Base-by-base conservation (phyloP, 2,329 filamentous ascomycete species). In the Didymella sp. region DNA sequence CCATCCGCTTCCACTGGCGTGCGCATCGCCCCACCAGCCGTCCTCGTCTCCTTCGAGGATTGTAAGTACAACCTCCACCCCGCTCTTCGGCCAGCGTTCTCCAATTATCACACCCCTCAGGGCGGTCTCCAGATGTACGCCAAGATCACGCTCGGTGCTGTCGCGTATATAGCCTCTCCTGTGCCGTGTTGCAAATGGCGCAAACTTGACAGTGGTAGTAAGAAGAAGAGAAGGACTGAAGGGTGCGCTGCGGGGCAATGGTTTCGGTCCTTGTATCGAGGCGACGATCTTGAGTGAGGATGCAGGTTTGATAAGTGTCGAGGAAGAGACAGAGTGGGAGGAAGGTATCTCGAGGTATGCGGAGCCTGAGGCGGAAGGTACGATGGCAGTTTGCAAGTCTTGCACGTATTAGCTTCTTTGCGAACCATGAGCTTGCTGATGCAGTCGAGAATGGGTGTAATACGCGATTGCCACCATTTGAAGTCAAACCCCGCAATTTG, bases 51-150 rank as follows among this genome's bases (percentile, higher is more conserved):
- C 94, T 78, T 99, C 95, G 17, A 99, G 82, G 45, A 99, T 87
- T 0, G 92, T 97, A 45, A 99, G 87, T 17, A 96, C 89, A 37
- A 99, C 88, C 73, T 99, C 95, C n/a, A 96, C 88, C 41, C 92
- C 93, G 74, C 92, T 96, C 81, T 99, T 99, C n/a, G 95, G 95
- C 91, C 94, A 99, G 56, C 94, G 84, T 73, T 97, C 93, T 13
- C 92, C 92, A 71, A 98, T 94, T 47, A 98, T 87, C 7, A 92
- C 90, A 1, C 94, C 94, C 30, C 92, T 86, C 47, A 99, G 82
- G 24, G 95, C 93, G 15, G 92, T 94, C 76, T 98, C 93, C 3
- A 99, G 81, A 74, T 98, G 94, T 11, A 93, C 89, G 12, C 91
- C 91, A 2, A 99, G 83, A 73, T 99, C 95, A 47, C 93, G 86